Conservation (phyloP, 495 filamentous ascomycete species). For the Immersiella caudata region DNA sequence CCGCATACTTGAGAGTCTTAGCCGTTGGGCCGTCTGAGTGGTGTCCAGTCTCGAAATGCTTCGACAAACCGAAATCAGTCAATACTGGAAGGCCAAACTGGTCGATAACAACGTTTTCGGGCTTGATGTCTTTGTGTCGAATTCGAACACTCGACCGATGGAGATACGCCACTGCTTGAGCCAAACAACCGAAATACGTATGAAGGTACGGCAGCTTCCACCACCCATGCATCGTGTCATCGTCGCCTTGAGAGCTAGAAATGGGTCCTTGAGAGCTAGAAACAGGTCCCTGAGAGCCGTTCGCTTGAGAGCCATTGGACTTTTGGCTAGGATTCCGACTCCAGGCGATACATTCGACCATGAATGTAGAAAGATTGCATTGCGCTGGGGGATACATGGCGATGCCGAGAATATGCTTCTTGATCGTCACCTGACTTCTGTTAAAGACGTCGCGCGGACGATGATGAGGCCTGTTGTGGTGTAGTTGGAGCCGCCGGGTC, state of each 20-base stretch:
- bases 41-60: constrained; percentile 42
- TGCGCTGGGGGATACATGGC: constrained; percentile 41
- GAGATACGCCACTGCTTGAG: constrained; percentile 44
- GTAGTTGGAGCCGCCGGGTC: constrained; percentile 18
- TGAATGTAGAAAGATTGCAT: constrained; percentile 36
- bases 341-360: constrained; percentile 29
- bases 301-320: constrained; percentile 1
- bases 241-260: neutral
- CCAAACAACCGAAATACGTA: constrained; percentile 40
- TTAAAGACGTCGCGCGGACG: constrained; percentile 18
- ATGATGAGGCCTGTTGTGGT: constrained; percentile 6
- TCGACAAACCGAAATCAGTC: constrained; percentile 51
- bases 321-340: constrained; percentile 14
- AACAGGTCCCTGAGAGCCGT: neutral
- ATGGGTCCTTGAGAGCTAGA: neutral
- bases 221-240: constrained; percentile 10
- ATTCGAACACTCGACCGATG: constrained; percentile 39
- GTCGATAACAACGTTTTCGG: constrained; percentile 50
- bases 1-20: constrained; percentile 47
- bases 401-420: constrained; percentile 37
- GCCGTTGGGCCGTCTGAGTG: constrained; percentile 36
- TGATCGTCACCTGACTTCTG: constrained; percentile 30
- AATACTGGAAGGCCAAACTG: constrained; percentile 36
- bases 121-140: constrained; percentile 53
- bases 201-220: constrained; percentile 32